Base-by-base conservation (phyloP, 257 asterid genomes). In the Thymus mandschuricus region DNA sequence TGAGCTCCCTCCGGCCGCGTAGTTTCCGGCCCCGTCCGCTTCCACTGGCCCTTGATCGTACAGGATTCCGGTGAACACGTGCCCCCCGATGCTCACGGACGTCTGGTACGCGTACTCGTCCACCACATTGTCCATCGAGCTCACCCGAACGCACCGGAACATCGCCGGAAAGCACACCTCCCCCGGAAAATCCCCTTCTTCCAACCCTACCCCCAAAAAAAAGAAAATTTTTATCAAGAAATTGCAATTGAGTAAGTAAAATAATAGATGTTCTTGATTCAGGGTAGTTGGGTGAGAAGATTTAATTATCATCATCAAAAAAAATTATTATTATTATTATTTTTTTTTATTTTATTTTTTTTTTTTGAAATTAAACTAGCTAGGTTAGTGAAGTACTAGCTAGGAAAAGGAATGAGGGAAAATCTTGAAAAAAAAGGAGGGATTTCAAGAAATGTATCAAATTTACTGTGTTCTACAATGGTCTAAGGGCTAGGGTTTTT, bases 91-190 rank as follows among this genome's bases (percentile, higher is more conserved):
- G 78, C 81, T 87, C 66, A 89, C 90, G 5, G 95, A 83, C 46
- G 97, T 83, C 74, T 87, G 96, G 34, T 89, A 91, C 1, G 97
- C 97, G 45, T 79, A 83, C 68, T 89, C 88, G 75, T 91, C 90
- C 57, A 86, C 88, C 78, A 74, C 86, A 76, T 86, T 87, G 72
- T 89, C 96, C 35, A 83, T 62, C 1, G 96, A 86, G 76, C 91
- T 87, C 80, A 91, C 92, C 6, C 91, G 76, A 28, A 91, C 85
- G 61, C 96, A 87, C 40, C 87, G 79, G 45, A 91, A 91, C 9
- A 77, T 85, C 13, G 95, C 95, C 71, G 95, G 93, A 33, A 71
- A 76, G n/a, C 81, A 82, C 75, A 80, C 86, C 66, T 89, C 96
- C 0, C 85, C 84, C 0, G 97, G 97, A 66, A 87, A 86, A 55